Base-by-base conservation (phyloP, 1,139 yeast species). In the Blastobotrys ciferrii region DNA sequence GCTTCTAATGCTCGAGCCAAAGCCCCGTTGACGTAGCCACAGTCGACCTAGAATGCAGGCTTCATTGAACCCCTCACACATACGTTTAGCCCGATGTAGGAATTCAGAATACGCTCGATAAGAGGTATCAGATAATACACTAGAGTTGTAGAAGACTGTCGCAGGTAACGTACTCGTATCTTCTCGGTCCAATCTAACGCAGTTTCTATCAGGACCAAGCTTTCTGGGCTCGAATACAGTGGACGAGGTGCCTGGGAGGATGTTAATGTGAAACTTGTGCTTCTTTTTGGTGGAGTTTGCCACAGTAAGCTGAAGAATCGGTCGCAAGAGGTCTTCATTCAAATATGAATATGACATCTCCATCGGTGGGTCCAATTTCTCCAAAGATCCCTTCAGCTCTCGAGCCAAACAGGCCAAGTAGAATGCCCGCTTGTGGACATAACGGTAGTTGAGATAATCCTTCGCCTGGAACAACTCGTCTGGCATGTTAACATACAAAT, bases 11-110 rank as follows among this genome's bases (percentile, higher is more conserved):
- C 69, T 54, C 0, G 95, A 81, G 4, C 79, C 75, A 52, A 88
- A 80, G 0, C 95, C 95, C 55, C 96, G 76, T 68, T 92, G 98
- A 47, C 80, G 77, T 39, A 92, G 74, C 98, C 98, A 92, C 52
- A 92, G 72, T 57, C 91, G 77, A 2, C 97, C 97, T 46, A 92
- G 73, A 13, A 84, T 78, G 56, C 92, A 83, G 1, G 98, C 98
- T 60, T 91, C 96, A 57, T 79, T 80, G 67, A 88, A 92, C n/a
- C 88, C 81, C 52, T 84, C 91, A 2, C 96, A 80, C 6, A 84
- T 73, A 61, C 85, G 85, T 58, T 84, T 83, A 31, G 86, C 77
- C 32, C 87, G 81, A 66, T 88, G 87, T 42, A 91, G 70, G 60
- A 78, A 85, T 63, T 85, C 84, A 61, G 87, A 73, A 64, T 86